Evolutionary conservation across 1,284 basidiomycete species (phyloP).

Genomic region (Malassezia vespertilionis): DNA sequence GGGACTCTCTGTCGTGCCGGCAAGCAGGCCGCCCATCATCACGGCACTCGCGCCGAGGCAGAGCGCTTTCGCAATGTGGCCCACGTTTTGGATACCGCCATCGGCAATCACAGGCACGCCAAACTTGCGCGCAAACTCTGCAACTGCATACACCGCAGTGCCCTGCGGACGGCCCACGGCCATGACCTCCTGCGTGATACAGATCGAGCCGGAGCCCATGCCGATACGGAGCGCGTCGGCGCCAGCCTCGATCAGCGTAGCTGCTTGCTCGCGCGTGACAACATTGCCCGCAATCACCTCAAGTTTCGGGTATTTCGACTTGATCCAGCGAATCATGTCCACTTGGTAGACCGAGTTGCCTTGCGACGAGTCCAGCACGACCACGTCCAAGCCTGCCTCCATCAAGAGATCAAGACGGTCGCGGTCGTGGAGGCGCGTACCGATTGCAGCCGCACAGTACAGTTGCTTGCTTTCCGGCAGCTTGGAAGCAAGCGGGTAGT

Average conservation of each 20-base stretch:
- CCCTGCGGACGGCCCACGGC: constrained; percentile 98
- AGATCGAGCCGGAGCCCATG: constrained; percentile 97
- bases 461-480: constrained; percentile 85
- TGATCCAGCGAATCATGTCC: constrained; percentile 93
- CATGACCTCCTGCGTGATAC: constrained; percentile 99
- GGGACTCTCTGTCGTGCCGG: constrained; percentile 91
- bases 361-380: constrained; percentile 89
- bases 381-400: constrained; percentile 89
- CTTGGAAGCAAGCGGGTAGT: constrained; percentile 89
- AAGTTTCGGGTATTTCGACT: constrained; percentile 58
- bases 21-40: constrained; percentile 96
- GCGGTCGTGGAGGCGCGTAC: constrained; percentile 78
- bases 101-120: constrained; percentile 98
- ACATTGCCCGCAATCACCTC: constrained; percentile 96
- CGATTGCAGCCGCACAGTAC: constrained; percentile 91
- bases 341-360: constrained; percentile 90
- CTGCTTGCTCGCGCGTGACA: constrained; percentile 93
- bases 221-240: constrained; percentile 88
- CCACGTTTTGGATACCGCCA: constrained; percentile 88
- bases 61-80: constrained; percentile 94
- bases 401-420: constrained; percentile 75
- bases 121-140: constrained; percentile 84
- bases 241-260: constrained; percentile 81
- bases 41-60: constrained; percentile 85
- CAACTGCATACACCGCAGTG: constrained; percentile 85